These are phyloP conservation scores for Acacia pycnantha DNA, from an alignment of 331 rosid species.

Conservation along the genomic window DNA sequence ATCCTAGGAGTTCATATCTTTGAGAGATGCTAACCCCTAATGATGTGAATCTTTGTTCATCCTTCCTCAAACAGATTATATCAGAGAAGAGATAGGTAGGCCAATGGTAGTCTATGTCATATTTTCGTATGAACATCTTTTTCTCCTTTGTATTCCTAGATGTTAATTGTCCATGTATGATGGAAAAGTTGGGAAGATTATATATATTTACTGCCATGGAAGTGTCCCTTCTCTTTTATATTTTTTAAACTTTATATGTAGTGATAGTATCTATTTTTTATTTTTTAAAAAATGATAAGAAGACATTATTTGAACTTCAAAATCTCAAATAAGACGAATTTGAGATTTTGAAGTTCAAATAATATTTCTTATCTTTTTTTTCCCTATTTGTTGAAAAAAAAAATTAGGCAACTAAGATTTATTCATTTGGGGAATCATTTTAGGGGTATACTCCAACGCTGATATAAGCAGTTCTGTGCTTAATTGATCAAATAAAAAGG, in stretches of 20 bases:
- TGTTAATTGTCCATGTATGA: background rate
- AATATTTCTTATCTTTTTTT: too few species aligned
- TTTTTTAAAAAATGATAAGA: too few species aligned
- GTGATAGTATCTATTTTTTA: background rate
- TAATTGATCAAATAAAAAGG: background rate
- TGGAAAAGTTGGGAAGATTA: background rate
- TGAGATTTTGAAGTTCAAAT: too few species aligned
- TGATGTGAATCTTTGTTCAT: background rate
- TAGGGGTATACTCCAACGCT: background rate
- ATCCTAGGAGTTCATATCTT: background rate
- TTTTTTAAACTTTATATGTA: background rate
- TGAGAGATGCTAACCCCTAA: background rate
- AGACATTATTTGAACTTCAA: too few species aligned
- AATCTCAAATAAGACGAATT: too few species aligned
- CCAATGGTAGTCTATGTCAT: background rate
- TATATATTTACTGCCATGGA: background rate
- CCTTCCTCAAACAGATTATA: background rate
- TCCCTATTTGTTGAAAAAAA: background rate
- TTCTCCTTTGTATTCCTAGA: background rate
- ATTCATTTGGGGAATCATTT: background rate
- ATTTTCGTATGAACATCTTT: background rate
- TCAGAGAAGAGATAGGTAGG: background rate
- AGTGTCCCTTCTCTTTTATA: background rate
- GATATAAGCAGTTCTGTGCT: background rate
- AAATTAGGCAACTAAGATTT: background rate